phyloP scores from a whole-genome alignment of 441 rosid species.

The Gossypium trilobum region DNA sequence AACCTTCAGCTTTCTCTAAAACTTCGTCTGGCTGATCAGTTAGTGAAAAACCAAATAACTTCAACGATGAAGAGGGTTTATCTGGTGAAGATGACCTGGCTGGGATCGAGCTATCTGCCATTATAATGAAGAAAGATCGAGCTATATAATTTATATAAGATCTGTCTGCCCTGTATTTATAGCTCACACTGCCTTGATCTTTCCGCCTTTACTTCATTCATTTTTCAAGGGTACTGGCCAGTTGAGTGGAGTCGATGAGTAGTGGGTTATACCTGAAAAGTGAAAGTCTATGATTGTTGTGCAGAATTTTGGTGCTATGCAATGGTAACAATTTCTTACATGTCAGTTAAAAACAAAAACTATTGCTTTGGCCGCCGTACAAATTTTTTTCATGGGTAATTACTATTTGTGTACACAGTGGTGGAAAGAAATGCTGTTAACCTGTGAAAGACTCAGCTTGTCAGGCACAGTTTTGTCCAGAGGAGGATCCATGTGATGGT shows the following conservation, averaged over 20 bases:
- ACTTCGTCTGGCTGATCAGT: conserved; percentile 19
- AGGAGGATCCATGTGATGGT: neutral
- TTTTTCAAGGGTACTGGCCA: neutral
- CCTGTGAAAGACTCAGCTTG: neutral
- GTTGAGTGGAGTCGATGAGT: neutral
- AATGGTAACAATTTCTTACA: conserved; percentile 1
- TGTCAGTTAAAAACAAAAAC: neutral
- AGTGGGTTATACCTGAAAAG: conserved; percentile 8
- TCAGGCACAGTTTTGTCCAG: conserved; percentile 1
- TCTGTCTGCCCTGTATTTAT: conserved; percentile 11
- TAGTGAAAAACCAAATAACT: conserved; percentile 41
- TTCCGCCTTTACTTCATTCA: neutral
- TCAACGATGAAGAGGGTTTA: conserved; percentile 24
- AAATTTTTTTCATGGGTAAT: neutral
- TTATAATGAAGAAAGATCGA: neutral
- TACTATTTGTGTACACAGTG: neutral
- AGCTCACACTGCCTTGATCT: conserved; percentile 3
- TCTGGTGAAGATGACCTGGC: conserved; percentile 1
- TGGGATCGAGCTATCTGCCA: conserved; percentile 24
- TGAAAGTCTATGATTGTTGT: neutral
- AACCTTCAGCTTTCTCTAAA: conserved; percentile 11
- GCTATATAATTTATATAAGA: neutral
- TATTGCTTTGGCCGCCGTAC: neutral
- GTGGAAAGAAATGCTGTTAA: neutral
- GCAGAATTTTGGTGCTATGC: neutral